Evolutionary conservation across 1,284 basidiomycete species (phyloP).

Genomic region (Ceratobasidium sp.): DNA sequence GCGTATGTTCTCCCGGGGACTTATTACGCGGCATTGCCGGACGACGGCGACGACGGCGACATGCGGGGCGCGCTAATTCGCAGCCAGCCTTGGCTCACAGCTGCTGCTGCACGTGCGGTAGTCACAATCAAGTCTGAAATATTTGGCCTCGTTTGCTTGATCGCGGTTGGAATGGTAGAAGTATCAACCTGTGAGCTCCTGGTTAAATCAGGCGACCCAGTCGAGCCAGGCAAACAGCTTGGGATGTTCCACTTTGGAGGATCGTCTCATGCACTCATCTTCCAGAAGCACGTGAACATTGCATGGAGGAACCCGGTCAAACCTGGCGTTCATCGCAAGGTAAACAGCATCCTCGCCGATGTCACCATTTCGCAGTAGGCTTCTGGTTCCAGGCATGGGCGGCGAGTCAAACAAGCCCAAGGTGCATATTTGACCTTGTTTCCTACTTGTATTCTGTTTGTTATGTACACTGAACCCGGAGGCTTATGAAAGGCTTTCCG

Average conservation of each 20-base stretch:
- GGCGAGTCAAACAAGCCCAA: too few relatives aligned
- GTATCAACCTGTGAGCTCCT: constrained; percentile 66
- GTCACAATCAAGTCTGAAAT: constrained; percentile 68
- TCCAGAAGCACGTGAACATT: constrained; percentile 49
- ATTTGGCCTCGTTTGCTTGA: constrained; percentile 64
- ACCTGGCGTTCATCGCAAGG: too few relatives aligned
- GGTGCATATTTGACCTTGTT: too few relatives aligned
- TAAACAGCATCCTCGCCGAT: too few relatives aligned
- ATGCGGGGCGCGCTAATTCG: constrained; percentile 55
- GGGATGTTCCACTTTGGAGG: constrained; percentile 71
- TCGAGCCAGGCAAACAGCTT: constrained; percentile 65
- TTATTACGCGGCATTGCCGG: not conserved
- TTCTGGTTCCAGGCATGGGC: too few relatives aligned
- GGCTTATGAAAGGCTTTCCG: too few relatives aligned
- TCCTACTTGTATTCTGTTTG: too few relatives aligned
- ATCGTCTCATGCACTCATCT: constrained; percentile 64
- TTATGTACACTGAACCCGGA: too few relatives aligned
- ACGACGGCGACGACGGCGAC: constrained; percentile 51
- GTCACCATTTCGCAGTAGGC: too few relatives aligned
- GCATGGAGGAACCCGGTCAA: too few relatives aligned
- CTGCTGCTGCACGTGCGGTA: constrained; percentile 64
- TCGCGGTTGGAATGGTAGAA: constrained; percentile 70
- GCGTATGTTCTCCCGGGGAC: constrained; percentile 62
- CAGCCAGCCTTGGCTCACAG: constrained; percentile 60
- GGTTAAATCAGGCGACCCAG: constrained; percentile 57